These are phyloP conservation scores for Cystobasidium tubakii DNA, from an alignment of 768 basidiomycete species.

Conservation along the genomic window DNA sequence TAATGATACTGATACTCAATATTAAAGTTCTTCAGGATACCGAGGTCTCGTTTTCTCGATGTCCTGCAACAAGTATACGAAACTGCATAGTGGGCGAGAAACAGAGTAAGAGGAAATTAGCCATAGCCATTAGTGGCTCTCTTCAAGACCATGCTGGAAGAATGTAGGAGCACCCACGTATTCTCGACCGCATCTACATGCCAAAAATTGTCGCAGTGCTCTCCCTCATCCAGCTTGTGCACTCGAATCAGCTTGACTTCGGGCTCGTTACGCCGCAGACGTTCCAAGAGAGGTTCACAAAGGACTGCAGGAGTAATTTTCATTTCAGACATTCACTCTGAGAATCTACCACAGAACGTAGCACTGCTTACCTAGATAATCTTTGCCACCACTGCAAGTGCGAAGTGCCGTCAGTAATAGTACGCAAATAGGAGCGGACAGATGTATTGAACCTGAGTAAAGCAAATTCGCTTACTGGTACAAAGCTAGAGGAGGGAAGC, in stretches of 20 bases:
- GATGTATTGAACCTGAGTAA: no score
- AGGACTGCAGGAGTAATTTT: conserved; percentile 48
- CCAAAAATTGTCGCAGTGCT: conserved; percentile 52
- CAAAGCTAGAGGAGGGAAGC: conserved; percentile 53
- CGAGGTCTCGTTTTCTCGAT: conserved; percentile 51
- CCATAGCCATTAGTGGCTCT: no score
- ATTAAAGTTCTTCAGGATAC: conserved; percentile 48
- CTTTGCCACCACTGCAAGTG: conserved; percentile 52
- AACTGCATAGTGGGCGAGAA: conserved; percentile 13
- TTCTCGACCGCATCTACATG: conserved; percentile 55
- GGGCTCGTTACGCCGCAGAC: conserved; percentile 51
- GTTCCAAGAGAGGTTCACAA: conserved; percentile 53
- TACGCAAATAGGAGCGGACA: no score
- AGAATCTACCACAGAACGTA: no score
- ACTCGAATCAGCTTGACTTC: conserved; percentile 53
- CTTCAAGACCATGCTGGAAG: no score
- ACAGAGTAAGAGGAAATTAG: no score
- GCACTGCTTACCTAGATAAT: conserved; percentile 50
- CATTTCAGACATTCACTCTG: no score
- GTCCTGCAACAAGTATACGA: conserved; percentile 50
- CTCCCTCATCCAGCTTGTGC: conserved; percentile 52
- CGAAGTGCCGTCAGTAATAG: not conserved
- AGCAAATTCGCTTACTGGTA: conserved; percentile 43
- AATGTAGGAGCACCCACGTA: conserved; percentile 47
- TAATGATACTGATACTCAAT: not conserved